Base-by-base conservation (phyloP, 768 basidiomycete genomes). In the Russula sp. region DNA sequence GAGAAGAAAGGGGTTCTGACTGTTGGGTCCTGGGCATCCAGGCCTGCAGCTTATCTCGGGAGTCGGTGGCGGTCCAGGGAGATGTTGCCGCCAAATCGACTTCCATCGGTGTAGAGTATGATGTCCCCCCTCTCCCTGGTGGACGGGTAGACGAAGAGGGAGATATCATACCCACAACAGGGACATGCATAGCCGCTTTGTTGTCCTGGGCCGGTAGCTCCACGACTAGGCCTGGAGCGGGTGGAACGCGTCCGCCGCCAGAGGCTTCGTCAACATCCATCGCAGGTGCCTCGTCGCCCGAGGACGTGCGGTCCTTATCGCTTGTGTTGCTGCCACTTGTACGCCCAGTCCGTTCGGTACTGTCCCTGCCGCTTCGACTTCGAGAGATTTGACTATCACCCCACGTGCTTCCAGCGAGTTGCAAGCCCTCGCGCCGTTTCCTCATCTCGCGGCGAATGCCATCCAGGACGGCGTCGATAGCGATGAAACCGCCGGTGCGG, bases 401-500 rank as follows among this genome's bases (percentile, higher is more conserved):
- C 64, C 73, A 70, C 27, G 27, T 27, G 27, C 27, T 27, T 27
- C 27, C 27, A 27, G 27, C 2, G 27, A 27, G 27, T 27, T 27
- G 27, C 66, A 73, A 69, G 13, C 62, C 69, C 48, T 75, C 77
- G 53, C 69, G 68, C 10, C 70, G 70, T 63, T 72, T 77, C 31
- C 70, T 72, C 70, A 87, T 68, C 74, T 93, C 89, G 55, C 79
- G 72, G 69, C 82, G 76, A 4, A 94, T 75, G 5, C 83, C 87
- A 70, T 92, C 89, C 58, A 95, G 76, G n/a, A 92, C 78, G 8
- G 91, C 87, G 71, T 94, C 91, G 1, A 96, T 84, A 8, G 91
- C 85, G 70, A 98, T 94, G 73, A 92, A 98, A 31, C 89, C 91
- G 22, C 96, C 96, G 0, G 96, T 98, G 47, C 96, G 82, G 0